Evolutionary conservation across 2,329 filamentous ascomycete genomes (phyloP).

Genomic region (Botryotinia convoluta): DNA sequence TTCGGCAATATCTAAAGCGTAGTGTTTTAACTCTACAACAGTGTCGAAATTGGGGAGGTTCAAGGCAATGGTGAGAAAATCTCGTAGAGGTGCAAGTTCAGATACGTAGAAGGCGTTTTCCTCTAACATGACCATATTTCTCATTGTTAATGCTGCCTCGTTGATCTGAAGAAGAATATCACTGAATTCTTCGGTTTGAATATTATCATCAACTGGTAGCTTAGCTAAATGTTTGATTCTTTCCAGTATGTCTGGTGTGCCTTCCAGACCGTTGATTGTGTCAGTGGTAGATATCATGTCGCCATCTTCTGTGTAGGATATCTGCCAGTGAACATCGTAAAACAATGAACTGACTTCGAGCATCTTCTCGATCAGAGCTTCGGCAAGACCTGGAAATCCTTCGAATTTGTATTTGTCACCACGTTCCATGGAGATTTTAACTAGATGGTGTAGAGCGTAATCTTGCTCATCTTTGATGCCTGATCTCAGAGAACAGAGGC

Average conservation of each 20-base stretch:
- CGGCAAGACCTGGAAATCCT: conserved; percentile 82
- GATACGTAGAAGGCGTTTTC: conserved; percentile 85
- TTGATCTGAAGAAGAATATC: conserved; percentile 74
- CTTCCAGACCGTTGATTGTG: conserved; percentile 61
- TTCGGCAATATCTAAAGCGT: conserved; percentile 87
- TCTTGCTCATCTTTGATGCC: conserved; percentile 77
- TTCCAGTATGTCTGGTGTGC: conserved; percentile 69
- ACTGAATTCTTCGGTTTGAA: conserved; percentile 69
- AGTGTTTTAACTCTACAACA: conserved; percentile 82
- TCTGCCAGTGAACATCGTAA: conserved; percentile 77
- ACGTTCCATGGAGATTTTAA: conserved; percentile 92
- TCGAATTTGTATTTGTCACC: conserved; percentile 97
- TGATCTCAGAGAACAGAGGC: conserved; percentile 78
- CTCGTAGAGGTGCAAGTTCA: conserved; percentile 70
- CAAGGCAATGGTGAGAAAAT: conserved; percentile 78
- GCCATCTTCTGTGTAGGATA: conserved; percentile 67
- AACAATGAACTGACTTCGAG: conserved; percentile 76
- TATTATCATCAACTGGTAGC: conserved; percentile 61
- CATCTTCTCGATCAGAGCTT: conserved; percentile 82
- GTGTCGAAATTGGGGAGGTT: conserved; percentile 71
- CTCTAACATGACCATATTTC: conserved; percentile 92
- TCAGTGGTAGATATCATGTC: conserved; percentile 48
- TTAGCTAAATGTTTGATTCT: conserved; percentile 63
- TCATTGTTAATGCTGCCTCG: conserved; percentile 81
- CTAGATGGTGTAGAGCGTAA: conserved; percentile 89